These are phyloP conservation scores for Komagataella populi DNA, from an alignment of 805 yeast species.

Conservation along the genomic window DNA sequence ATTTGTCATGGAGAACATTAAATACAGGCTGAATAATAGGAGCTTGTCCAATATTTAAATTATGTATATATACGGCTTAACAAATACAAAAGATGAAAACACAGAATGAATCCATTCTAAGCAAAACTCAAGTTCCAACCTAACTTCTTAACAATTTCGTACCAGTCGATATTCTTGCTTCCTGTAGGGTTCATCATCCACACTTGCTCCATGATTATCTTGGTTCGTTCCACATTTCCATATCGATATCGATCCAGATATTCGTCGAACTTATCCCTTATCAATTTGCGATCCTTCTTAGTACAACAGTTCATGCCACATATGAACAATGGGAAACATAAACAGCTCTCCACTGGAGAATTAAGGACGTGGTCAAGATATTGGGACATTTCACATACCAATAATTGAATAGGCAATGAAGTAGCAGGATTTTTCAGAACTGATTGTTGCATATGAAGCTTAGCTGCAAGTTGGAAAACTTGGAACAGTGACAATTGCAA, in stretches of 20 bases:
- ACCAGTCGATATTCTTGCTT: slow-evolving; percentile 59
- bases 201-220: slow-evolving; percentile 29
- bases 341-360: slow-evolving; percentile 54
- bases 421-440: slow-evolving; percentile 47
- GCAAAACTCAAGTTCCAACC: slow-evolving; percentile 81
- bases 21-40: slow-evolving; percentile 6
- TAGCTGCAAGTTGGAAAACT: slow-evolving; percentile 55
- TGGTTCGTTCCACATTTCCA: slow-evolving; percentile 39
- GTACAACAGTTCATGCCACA: slow-evolving; percentile 59
- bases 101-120: slow-evolving; percentile 8
- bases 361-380: slow-evolving; percentile 51
- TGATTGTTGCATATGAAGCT: slow-evolving; percentile 53
- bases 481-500: slow-evolving; percentile 61
- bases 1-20: slow-evolving; percentile 50
- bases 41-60: background rate
- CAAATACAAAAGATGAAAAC: background rate
- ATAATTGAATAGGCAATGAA: slow-evolving; percentile 46
- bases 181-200: slow-evolving; percentile 39
- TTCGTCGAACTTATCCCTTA: slow-evolving; percentile 37
- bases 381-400: slow-evolving; percentile 37
- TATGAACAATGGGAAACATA: slow-evolving; percentile 67
- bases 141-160: slow-evolving; percentile 42
- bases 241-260: slow-evolving; percentile 54
- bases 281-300: slow-evolving; percentile 32
- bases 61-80: background rate